phyloP scores from a whole-genome alignment of 306 rosid species.

The Mimosa bimucronata region DNA sequence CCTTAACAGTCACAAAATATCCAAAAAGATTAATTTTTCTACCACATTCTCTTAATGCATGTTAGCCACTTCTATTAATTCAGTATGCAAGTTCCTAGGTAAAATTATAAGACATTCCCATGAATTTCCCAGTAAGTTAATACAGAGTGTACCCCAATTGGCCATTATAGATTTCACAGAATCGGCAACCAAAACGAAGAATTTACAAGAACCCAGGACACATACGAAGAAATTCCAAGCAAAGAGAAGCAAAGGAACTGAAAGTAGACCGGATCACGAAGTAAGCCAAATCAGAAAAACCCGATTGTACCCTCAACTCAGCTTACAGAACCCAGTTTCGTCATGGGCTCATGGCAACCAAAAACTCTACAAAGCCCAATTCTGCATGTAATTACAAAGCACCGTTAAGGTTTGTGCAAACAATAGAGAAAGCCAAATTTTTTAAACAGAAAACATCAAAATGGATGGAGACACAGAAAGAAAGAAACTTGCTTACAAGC shows the following conservation, averaged over 20 bases:
- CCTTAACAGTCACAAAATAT: conserved; percentile 32
- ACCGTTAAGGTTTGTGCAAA: conserved; percentile 21
- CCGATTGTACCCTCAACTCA: background rate
- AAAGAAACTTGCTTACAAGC: conserved; percentile 35
- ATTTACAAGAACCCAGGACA: conserved; percentile 34
- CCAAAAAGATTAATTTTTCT: conserved; percentile 23
- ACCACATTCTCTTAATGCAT: conserved; percentile 3
- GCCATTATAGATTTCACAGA: conserved; percentile 42
- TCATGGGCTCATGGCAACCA: background rate
- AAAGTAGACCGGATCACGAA: background rate
- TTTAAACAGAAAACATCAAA: conserved; percentile 2
- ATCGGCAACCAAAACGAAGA: conserved; percentile 16
- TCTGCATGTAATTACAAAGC: conserved; percentile 42
- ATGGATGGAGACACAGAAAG: conserved; percentile 1
- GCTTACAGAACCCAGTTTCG: conserved; percentile 30
- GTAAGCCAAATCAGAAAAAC: conserved; percentile 15
- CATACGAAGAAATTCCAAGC: conserved; percentile 27
- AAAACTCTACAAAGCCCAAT: background rate
- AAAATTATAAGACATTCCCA: conserved; percentile 19
- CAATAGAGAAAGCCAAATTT: background rate
- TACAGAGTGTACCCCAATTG: conserved; percentile 24
- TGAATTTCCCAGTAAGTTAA: conserved; percentile 23
- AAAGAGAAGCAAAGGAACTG: conserved; percentile 28
- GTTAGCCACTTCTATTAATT: background rate
- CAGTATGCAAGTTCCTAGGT: background rate